A percentile compares a stretch with the other conserved stretches of the same genome.
These are phyloP conservation scores for Cryptosporidium muris DNA, from an alignment of 169 alveolate species.

Conservation along the genomic window DNA sequence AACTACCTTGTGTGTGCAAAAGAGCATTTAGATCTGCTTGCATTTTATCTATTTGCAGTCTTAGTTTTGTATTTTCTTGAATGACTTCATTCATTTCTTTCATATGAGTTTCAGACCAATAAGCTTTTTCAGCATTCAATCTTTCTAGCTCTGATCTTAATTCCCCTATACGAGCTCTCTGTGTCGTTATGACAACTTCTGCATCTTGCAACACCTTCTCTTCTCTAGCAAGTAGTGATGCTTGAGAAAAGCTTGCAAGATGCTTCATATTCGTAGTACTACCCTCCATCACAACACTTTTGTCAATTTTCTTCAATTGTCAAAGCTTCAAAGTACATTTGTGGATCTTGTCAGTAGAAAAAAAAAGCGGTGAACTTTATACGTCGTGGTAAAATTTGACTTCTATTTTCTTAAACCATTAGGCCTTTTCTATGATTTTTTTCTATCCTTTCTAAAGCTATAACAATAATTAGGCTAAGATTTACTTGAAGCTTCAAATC, in stretches of 20 bases:
- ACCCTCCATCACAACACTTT: conserved; percentile 9
- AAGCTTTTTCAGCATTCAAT: conserved; percentile 47
- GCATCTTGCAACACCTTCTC: conserved; percentile 70
- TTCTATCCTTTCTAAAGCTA: too few relatives aligned
- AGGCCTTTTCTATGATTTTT: too few relatives aligned
- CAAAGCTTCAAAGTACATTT: too few relatives aligned
- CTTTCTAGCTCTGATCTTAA: conserved; percentile 58
- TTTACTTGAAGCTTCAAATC: too few relatives aligned
- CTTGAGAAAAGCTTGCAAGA: conserved; percentile 50
- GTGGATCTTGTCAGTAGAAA: too few relatives aligned
- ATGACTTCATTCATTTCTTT: conserved; percentile 69
- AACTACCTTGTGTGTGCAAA: conserved; percentile 54
- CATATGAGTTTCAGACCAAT: conserved; percentile 71
- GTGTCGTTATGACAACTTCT: conserved; percentile 63
- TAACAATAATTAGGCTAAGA: too few relatives aligned
- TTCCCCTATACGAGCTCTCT: conserved; percentile 59
- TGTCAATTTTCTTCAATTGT: not conserved
- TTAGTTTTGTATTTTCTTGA: conserved; percentile 56
- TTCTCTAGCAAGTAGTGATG: conserved; percentile 68
- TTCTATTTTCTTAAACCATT: too few relatives aligned
- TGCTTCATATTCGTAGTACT: too few relatives aligned
- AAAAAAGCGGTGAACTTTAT: too few relatives aligned
- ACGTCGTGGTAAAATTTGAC: too few relatives aligned
- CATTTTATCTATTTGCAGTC: conserved; percentile 58
- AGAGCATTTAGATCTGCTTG: conserved; percentile 68